Base-by-base conservation (phyloP, 139 green algal species). In the Gonium pectorale region DNA sequence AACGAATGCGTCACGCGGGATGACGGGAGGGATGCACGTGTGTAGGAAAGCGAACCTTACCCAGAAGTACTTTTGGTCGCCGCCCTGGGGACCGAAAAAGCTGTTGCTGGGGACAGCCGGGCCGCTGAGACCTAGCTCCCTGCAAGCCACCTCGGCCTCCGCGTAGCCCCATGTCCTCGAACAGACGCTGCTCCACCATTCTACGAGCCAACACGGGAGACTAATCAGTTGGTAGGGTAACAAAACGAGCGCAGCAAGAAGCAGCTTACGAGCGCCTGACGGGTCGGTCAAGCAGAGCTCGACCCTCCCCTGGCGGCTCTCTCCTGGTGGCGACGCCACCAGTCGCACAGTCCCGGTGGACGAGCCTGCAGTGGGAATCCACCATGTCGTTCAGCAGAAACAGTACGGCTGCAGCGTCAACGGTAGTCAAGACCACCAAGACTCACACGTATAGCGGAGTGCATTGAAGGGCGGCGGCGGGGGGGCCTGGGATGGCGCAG, bases 131-230 rank as follows among this genome's bases (percentile, higher is more conserved):
- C 44, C 17, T 7, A 81, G 56, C 56, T 81, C 37, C 37, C 74
- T 26, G 22, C 74, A 81, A 2, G 54, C 74, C 40, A 81, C 74
- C 27, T 81, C 35, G 5, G 74, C 74, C 56, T 81, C 74, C 6
- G 56, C 15, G 40, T 81, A 81, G 9, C 74, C 74, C 74, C 74
- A 81, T 2, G 22, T n/a, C 5, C 40, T 27, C 2, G 56, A 59
- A 40, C 74, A 81, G 11, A 81, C 43, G 37, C 54, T 70, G 56
- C 29, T 70, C 74, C 74, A 81, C 56, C 56, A 81, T 11, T 67
- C 74, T 81, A 40, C 5, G 54, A 38, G 15, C 2, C 22, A 41
- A 26, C 8, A 69, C 31, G 33, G 15, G 31, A 26, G 33, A 44
- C 3, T 29, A 29, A 44, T 69, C 5, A 69, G 13, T 13, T 24